Conservation (phyloP, 345 rosid genomes). For the Aegle marmelos region DNA sequence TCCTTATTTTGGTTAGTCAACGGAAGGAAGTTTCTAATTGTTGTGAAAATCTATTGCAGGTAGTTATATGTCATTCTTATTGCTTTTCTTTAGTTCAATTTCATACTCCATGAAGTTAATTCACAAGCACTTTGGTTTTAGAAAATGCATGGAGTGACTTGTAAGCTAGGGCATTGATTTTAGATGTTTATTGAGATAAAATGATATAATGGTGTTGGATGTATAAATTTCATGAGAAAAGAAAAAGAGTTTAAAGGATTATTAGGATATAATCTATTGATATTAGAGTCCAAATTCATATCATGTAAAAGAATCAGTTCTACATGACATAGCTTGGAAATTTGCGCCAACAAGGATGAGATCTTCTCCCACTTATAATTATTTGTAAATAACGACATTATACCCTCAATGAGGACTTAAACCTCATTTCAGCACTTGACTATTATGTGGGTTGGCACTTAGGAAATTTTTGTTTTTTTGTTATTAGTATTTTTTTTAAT, state of each 20-base stretch:
- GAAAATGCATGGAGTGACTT: neutral
- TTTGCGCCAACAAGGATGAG: too few species aligned
- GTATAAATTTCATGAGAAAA: neutral
- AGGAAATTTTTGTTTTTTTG: too few species aligned
- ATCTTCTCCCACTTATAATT: too few species aligned
- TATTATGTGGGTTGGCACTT: too few species aligned
- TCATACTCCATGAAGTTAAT: neutral
- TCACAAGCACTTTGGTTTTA: neutral
- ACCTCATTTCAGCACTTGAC: too few species aligned
- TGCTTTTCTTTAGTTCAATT: neutral
- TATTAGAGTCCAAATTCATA: too few species aligned
- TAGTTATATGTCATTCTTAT: neutral
- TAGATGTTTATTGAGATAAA: neutral
- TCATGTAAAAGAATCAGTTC: too few species aligned
- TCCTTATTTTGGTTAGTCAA: constrained; percentile 13
- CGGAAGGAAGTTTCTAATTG: neutral
- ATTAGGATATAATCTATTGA: too few species aligned
- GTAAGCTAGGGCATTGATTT: neutral
- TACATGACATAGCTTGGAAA: too few species aligned
- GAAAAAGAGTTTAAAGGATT: neutral
- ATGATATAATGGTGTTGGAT: neutral
- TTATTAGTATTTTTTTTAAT: neutral
- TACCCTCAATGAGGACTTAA: too few species aligned
- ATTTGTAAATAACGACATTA: too few species aligned
- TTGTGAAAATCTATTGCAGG: neutral